Evolutionary conservation across 352 stramenopile species (phyloP), one percentile per base, ranked within the genome.

Genomic region (Globisporangium paroecandrum): DNA sequence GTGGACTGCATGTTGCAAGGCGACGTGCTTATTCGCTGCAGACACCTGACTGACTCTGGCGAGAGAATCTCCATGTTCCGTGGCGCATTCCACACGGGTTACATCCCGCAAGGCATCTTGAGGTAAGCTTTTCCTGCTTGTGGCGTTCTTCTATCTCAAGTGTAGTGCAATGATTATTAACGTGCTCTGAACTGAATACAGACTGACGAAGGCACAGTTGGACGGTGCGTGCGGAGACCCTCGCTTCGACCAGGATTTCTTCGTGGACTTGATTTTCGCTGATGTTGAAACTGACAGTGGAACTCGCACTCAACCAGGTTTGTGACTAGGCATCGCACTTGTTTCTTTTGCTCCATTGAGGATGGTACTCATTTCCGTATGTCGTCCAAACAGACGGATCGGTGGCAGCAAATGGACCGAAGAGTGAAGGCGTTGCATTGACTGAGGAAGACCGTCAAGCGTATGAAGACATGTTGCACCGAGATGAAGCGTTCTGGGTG

Each of bases 81-180:
- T 61, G 96, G 94, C 9, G 96, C 94, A 15, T 99, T 99, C 74
- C 97, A 99, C 81, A 99, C 97, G n/a, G 97, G 97, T 2, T 99
- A 99, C 73, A 96, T 99, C 49, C 95, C 96, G 5, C 89, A 97
- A 38, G 95, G 96, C 22, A 97, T 99, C 55, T 77, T 99, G 56
- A 77, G 96, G 77, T 94, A 79, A 27, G 72, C 9, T 29, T 62
- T 51, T 24, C 6, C 18, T n/a, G 18, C 8, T 24, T 13, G 24
- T 59, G n/a, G 5, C 62, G 57, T 8, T 36, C 38, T 8, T 36
- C 51, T 38, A 9, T 62, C 9, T 51, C 58, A 4, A 4, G 20
- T 69, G 41, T 2, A 24, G 22, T 56, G 12, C 2, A 3, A 25
- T 27, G 12, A 27, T 18, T 68, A 20, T 9, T 55, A 43, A 61